These are phyloP conservation scores for Populus ilicifolia DNA, from an alignment of 345 rosid species.

Conservation along the genomic window DNA sequence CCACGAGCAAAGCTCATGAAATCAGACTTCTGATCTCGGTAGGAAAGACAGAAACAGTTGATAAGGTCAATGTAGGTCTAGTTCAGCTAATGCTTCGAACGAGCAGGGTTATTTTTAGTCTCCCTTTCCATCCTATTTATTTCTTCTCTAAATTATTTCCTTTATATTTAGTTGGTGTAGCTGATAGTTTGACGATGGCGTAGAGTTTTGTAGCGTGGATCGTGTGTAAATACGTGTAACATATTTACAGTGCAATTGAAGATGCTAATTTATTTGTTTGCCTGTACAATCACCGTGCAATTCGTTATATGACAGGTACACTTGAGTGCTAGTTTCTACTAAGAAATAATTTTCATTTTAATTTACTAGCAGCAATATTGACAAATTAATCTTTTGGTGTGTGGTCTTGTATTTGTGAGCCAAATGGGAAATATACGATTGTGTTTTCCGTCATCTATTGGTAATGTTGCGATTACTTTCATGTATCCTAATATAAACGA, in stretches of 20 bases:
- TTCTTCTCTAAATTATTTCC: background rate
- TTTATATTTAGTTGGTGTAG: slow-evolving; percentile 20
- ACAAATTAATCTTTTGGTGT: background rate
- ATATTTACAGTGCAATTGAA: slow-evolving; percentile 23
- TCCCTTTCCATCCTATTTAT: background rate
- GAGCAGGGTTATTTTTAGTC: background rate
- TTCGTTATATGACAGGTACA: background rate
- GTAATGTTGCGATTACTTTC: background rate
- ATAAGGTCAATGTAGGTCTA: slow-evolving; percentile 19
- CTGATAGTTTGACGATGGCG: slow-evolving; percentile 27
- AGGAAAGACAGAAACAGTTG: slow-evolving; percentile 18
- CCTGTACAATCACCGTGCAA: background rate
- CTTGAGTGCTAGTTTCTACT: background rate
- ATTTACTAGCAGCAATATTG: background rate
- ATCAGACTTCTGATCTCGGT: slow-evolving; percentile 61
- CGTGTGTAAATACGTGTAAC: slow-evolving; percentile 18
- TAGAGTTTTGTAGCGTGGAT: slow-evolving; percentile 20
- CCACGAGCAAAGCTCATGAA: slow-evolving; percentile 77
- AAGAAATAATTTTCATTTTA: background rate
- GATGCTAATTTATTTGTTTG: slow-evolving; percentile 28
- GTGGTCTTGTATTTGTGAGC: too few species aligned
- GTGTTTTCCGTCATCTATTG: background rate
- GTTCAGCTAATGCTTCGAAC: slow-evolving; percentile 6
- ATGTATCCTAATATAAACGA: background rate
- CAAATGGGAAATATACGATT: background rate